A percentile compares a stretch with the other conserved stretches of the same genome.
phyloP scores from a whole-genome alignment of 2,329 filamentous ascomycete species.

The Lanzia echinophila region DNA sequence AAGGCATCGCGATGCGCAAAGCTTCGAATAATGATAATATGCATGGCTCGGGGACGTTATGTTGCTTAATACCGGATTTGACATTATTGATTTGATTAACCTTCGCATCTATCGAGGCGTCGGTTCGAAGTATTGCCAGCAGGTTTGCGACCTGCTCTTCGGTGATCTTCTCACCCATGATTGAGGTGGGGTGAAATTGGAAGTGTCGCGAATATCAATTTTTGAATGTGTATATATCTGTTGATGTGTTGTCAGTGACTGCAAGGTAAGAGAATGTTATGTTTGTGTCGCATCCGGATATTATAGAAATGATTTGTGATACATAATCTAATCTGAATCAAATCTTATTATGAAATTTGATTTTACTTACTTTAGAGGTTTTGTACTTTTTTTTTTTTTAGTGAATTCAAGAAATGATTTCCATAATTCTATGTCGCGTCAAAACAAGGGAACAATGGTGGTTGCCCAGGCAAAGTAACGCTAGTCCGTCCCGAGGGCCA shows the following conservation, averaged over 20 bases:
- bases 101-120: slow-evolving; percentile 63
- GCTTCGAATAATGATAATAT: slow-evolving; percentile 75
- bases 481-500: too few species aligned
- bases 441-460: slow-evolving; percentile 11
- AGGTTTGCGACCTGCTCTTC: slow-evolving; percentile 53
- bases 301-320: background rate
- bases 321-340: slow-evolving; percentile 2
- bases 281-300: background rate
- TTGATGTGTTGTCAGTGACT: slow-evolving; percentile 14
- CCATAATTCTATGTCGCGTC: slow-evolving; percentile 7
- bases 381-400: background rate
- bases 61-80: slow-evolving; percentile 88
- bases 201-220: slow-evolving; percentile 9
- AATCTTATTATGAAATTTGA: too few species aligned
- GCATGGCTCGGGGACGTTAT: slow-evolving; percentile 72
- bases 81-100: slow-evolving; percentile 63
- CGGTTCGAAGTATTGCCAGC: slow-evolving; percentile 47
- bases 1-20: slow-evolving; percentile 65
- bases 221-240: slow-evolving; percentile 12
- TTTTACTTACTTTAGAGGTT: too few species aligned
- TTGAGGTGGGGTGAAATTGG: slow-evolving; percentile 9
- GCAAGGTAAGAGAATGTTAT: background rate
- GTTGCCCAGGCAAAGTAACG: slow-evolving; percentile 5
- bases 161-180: slow-evolving; percentile 51
- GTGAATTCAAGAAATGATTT: background rate